phyloP scores from a whole-genome alignment of 169 alveolate genomes.

The Eimeria acervulina region DNA sequence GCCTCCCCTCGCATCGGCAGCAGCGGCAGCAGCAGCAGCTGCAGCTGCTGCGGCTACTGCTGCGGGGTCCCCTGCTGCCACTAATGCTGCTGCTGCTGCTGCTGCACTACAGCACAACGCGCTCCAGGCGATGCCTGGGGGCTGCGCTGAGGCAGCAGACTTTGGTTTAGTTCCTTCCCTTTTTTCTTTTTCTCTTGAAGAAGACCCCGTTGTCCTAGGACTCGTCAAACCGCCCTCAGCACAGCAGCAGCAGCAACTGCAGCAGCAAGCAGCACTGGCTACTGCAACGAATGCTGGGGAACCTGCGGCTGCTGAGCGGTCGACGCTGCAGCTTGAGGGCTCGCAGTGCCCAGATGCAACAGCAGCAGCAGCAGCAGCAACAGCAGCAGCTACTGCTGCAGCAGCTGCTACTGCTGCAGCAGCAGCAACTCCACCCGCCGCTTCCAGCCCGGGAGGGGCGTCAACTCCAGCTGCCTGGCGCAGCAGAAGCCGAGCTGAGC shows the following conservation, averaged over 20 bases:
- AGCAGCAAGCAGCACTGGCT: not conserved
- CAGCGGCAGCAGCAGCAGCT: constrained; percentile 40
- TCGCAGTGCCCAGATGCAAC: constrained; percentile 5
- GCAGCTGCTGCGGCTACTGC: not conserved
- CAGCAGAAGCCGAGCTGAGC: not conserved
- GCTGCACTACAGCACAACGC: constrained; percentile 56
- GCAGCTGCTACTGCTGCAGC: not conserved
- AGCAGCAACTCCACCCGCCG: not conserved
- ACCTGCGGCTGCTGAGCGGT: constrained; percentile 10
- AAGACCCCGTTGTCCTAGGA: constrained; percentile 25
- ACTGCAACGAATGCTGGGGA: constrained; percentile 18
- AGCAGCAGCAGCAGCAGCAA: constrained; percentile 6
- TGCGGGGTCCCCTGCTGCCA: not conserved
- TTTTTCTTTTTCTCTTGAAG: constrained; percentile 32
- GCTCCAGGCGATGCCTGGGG: not conserved
- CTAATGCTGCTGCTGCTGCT: constrained; percentile 30
- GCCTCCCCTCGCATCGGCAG: constrained; percentile 56
- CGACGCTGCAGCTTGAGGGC: not conserved
- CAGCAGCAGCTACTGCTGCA: not conserved
- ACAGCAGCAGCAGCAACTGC: constrained; percentile 46
- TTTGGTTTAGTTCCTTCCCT: not conserved
- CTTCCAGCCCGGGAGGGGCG: not conserved
- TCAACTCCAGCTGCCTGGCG: constrained; percentile 23
- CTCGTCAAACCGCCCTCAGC: not conserved
- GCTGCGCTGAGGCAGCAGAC: constrained; percentile 28